phyloP scores from a whole-genome alignment of 352 stramenopile genomes.

The Halophytophthora batemanensis region DNA sequence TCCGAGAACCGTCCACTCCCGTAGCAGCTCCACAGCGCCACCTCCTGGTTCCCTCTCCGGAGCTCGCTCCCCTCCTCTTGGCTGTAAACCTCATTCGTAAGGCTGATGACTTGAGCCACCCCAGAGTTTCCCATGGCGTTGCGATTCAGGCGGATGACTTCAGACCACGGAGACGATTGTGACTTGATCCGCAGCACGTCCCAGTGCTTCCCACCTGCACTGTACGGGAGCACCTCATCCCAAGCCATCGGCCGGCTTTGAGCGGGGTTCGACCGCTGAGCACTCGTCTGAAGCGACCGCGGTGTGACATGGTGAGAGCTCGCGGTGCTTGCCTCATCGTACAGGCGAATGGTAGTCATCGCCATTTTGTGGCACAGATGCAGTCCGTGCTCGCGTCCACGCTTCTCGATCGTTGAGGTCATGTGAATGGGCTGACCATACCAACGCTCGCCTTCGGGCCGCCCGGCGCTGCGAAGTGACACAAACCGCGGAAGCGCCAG shows the following conservation, averaged over 20 bases:
- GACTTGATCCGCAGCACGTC: slow-evolving; percentile 82
- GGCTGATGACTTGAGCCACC: slow-evolving; percentile 82
- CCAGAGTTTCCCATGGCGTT: slow-evolving; percentile 89
- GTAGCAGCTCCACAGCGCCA: slow-evolving; percentile 85
- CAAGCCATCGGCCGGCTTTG: slow-evolving; percentile 78
- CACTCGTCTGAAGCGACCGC: slow-evolving; percentile 65
- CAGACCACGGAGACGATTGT: slow-evolving; percentile 74
- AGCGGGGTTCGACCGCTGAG: slow-evolving; percentile 71
- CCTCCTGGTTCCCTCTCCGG: slow-evolving; percentile 66
- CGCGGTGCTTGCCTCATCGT: slow-evolving; percentile 83
- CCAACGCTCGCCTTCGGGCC: slow-evolving; percentile 82
- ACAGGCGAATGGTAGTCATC: slow-evolving; percentile 87
- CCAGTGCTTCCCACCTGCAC: slow-evolving; percentile 73
- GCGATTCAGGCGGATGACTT: slow-evolving; percentile 80
- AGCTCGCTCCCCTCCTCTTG: slow-evolving; percentile 65
- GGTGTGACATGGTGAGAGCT: slow-evolving; percentile 82
- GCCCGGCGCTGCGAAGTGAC: slow-evolving; percentile 77
- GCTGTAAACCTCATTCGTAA: slow-evolving; percentile 63
- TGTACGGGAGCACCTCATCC: slow-evolving; percentile 76
- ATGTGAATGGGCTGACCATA: slow-evolving; percentile 75
- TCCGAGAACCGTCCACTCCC: slow-evolving; percentile 79
- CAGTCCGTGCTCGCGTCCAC: slow-evolving; percentile 64
- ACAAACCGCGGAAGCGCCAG: slow-evolving; percentile 80
- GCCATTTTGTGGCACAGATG: slow-evolving; percentile 83
- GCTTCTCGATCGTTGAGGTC: slow-evolving; percentile 49